Percentiles rank a stretch among this genome's conserved stretches.
These are phyloP conservation scores for Aspergillus sp. DNA, from an alignment of 2,329 filamentous ascomycete species.

Conservation along the genomic window DNA sequence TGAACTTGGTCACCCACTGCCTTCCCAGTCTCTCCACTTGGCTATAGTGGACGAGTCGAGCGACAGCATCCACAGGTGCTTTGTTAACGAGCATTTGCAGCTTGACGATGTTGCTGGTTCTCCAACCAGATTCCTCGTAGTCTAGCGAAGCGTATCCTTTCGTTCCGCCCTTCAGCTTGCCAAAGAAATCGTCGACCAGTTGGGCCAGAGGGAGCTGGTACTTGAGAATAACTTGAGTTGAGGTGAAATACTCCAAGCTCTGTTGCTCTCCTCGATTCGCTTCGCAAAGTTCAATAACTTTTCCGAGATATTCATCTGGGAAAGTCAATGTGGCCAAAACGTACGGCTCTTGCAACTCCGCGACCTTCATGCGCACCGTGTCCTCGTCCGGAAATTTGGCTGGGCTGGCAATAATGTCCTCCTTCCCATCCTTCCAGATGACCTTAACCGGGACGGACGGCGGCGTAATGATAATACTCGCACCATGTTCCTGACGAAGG, in stretches of 20 bases:
- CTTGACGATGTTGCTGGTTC: slow-evolving; percentile 76
- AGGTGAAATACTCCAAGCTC: slow-evolving; percentile 85
- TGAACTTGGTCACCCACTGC: slow-evolving; percentile 93
- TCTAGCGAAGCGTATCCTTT: slow-evolving; percentile 96
- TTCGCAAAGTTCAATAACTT: slow-evolving; percentile 94
- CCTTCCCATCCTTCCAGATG: slow-evolving; percentile 72
- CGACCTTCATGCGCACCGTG: slow-evolving; percentile 53
- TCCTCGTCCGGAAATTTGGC: slow-evolving; percentile 81
- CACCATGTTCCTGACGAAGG: slow-evolving; percentile 87
- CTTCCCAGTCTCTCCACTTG: slow-evolving; percentile 79
- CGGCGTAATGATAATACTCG: slow-evolving; percentile 93
- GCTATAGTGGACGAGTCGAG: slow-evolving; percentile 80
- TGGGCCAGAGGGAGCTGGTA: slow-evolving; percentile 87
- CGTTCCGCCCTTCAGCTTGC: slow-evolving; percentile 88
- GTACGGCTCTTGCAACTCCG: slow-evolving; percentile 69
- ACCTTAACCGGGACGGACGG: slow-evolving; percentile 92
- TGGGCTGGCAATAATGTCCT: slow-evolving; percentile 80
- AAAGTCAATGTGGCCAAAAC: slow-evolving; percentile 84
- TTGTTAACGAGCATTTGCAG: slow-evolving; percentile 94
- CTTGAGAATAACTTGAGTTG: slow-evolving; percentile 89
- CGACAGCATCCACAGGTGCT: slow-evolving; percentile 86
- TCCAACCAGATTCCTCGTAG: slow-evolving; percentile 93
- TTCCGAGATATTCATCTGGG: slow-evolving; percentile 89
- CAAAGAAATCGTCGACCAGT: slow-evolving; percentile 95
- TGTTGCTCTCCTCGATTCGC: slow-evolving; percentile 82